A percentile compares a stretch with the other conserved stretches of the same genome.
Conservation (phyloP, 768 basidiomycete species). For the Suillus cothurnatus region DNA sequence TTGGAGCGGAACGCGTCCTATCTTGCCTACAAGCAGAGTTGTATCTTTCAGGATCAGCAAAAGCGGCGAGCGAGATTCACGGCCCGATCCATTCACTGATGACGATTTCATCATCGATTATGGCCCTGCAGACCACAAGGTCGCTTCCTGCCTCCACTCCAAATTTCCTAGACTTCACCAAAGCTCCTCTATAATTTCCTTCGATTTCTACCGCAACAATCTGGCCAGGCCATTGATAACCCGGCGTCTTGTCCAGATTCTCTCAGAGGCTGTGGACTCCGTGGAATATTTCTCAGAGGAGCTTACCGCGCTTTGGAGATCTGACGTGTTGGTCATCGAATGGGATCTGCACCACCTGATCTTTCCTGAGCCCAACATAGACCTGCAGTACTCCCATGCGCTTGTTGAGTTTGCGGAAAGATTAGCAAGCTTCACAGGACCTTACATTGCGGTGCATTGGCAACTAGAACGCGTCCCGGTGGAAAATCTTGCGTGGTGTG, state of each 20-base stretch:
- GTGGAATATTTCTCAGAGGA: constrained; percentile 14
- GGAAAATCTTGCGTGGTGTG: constrained; percentile 47
- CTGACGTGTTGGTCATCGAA: constrained; percentile 52
- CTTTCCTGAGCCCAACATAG: constrained; percentile 28
- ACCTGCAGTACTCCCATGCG: constrained; percentile 45
- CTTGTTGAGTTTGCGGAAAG: constrained; percentile 44
- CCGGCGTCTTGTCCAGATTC: constrained; percentile 17
- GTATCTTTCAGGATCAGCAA: constrained; percentile 34
- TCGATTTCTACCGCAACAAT: constrained; percentile 9
- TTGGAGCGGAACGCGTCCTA: constrained; percentile 37
- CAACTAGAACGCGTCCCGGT: constrained; percentile 53
- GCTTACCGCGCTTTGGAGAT: constrained; percentile 24
- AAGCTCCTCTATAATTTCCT: constrained; percentile 7
- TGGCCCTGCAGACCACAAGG: constrained; percentile 14
- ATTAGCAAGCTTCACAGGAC: constrained; percentile 36
- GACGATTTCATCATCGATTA: constrained; percentile 3
- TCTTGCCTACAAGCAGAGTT: constrained; percentile 36
- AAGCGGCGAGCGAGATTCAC: constrained; percentile 12
- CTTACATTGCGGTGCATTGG: constrained; percentile 59
- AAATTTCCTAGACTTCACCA: constrained; percentile 19
- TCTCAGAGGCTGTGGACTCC: constrained; percentile 16
- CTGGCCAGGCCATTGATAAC: constrained; percentile 12
- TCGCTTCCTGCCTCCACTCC: constrained; percentile 23
- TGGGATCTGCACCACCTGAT: constrained; percentile 54
- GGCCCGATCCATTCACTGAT: background rate